Conservation (phyloP, 176 grass and related monocot species). For the Bolboschoenus planiculmis region DNA sequence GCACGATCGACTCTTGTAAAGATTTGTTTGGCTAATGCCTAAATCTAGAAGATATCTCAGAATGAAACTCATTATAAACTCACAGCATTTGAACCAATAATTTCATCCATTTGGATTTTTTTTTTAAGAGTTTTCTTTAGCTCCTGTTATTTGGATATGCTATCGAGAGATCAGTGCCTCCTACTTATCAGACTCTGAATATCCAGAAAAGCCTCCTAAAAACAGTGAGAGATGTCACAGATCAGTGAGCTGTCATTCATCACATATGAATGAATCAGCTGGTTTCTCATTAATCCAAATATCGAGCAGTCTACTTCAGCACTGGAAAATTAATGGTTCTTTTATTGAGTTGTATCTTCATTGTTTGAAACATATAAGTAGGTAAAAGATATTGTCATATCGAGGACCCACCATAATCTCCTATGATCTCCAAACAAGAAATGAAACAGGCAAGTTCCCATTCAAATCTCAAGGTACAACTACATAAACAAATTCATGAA, state of each 20-base stretch:
- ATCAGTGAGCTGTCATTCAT: neutral
- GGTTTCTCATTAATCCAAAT: neutral
- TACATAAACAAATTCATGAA: neutral
- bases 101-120: neutral
- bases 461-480: neutral
- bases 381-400: neutral
- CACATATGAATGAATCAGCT: neutral
- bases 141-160: neutral
- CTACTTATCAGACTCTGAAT: neutral
- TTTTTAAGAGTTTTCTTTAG: neutral
- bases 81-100: neutral
- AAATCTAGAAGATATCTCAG: neutral
- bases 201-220: neutral
- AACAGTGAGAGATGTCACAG: neutral
- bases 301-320: neutral
- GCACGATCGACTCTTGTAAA: neutral
- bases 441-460: neutral
- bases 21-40: no score
- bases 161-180: neutral
- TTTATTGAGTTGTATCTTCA: neutral
- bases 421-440: neutral
- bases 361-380: neutral
- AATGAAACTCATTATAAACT: neutral
- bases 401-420: neutral
- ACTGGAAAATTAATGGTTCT: neutral